Evolutionary conservation across 169 alveolate genomes (phyloP), one percentile per base, ranked within the genome.

Genomic region (Plasmodium vivax): DNA sequence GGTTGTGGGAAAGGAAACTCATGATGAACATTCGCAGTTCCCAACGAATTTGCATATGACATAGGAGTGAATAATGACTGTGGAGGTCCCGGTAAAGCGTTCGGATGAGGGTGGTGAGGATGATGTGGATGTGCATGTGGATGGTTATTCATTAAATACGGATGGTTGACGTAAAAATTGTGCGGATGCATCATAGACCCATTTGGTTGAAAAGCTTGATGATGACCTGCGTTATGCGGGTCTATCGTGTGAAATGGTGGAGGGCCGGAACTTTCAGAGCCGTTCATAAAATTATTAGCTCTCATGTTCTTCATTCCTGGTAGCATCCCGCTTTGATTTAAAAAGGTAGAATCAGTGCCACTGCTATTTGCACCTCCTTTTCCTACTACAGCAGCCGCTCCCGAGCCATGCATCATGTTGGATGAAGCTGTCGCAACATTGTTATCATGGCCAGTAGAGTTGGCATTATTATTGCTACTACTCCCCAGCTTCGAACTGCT

Each of bases 131-230:
- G 77, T 10, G 10, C 77, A 68, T 68, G 77, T 1, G 51, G 77
- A 19, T 7, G 62, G 51, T 82, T 92, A 72, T 82, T 92, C 41
- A 92, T 32, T 30, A 88, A 10, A 30, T 88, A 80, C 6, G 92
- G 82, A 32, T 34, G 82, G 41, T 82, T 82, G 2, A 82, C 51
- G 56, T 73, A 82, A 82, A 82, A 81, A 92, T 72, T 72, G 47
- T 32, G 92, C 9, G 74, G 92, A 91, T 91, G 95, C 30, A 92
- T 81, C 82, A 92, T 58, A n/a, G 95, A n/a, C 51, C 81, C 51
- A 75, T 87, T 87, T 19, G 87, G 58, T 16, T 87, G 93, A 87
- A 87, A 87, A 87, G 36, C 23, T 54, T 41, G 93, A 19, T 75
- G 93, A 58, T 34, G 91, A 51, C 47, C 77, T 27, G 14, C 32